Evolutionary conservation across 495 filamentous ascomycete species (phyloP).

Genomic region (Podospora pseudopauciseta): DNA sequence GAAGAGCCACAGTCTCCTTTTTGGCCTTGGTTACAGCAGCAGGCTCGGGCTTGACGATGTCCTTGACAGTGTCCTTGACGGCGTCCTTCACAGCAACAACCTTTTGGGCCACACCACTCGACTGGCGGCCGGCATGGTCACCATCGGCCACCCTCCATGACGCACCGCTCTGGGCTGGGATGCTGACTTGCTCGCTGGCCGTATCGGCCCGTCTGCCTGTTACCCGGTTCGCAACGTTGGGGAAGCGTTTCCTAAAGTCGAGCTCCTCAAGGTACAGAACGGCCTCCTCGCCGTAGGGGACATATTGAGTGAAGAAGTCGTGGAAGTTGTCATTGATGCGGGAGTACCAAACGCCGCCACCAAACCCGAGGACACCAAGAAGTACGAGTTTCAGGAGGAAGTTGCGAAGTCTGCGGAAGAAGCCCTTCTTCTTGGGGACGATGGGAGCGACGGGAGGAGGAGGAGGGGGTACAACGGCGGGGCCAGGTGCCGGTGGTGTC

Average conservation of each 20-base stretch:
- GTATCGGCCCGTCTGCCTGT: constrained; percentile 49
- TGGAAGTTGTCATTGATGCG: constrained; percentile 96
- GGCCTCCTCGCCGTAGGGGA: constrained; percentile 90
- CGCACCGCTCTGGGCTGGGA: constrained; percentile 80
- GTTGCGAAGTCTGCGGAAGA: constrained; percentile 62
- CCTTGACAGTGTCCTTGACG: constrained; percentile 23
- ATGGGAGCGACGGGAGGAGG: constrained; percentile 35
- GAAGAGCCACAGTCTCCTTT: constrained; percentile 37
- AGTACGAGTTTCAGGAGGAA: constrained; percentile 70
- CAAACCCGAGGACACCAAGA: constrained; percentile 72
- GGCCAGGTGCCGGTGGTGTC: constrained; percentile 42
- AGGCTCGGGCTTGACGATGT: constrained; percentile 21
- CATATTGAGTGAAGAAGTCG: constrained; percentile 97
- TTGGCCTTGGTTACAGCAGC: constrained; percentile 29
- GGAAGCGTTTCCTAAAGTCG: constrained; percentile 89
- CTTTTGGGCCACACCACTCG: constrained; percentile 40
- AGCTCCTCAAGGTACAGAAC: constrained; percentile 97
- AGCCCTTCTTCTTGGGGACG: constrained; percentile 62
- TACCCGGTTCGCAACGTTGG: constrained; percentile 56
- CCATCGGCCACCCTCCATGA: constrained; percentile 70
- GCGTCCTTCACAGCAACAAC: constrained; percentile 31
- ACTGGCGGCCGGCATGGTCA: constrained; percentile 40
- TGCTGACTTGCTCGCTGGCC: constrained; percentile 70
- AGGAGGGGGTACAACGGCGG: constrained; percentile 26
- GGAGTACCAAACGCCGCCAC: constrained; percentile 84